Conservation (phyloP, 2,329 filamentous ascomycete genomes). For the Teratosphaeria epicoccoides region DNA sequence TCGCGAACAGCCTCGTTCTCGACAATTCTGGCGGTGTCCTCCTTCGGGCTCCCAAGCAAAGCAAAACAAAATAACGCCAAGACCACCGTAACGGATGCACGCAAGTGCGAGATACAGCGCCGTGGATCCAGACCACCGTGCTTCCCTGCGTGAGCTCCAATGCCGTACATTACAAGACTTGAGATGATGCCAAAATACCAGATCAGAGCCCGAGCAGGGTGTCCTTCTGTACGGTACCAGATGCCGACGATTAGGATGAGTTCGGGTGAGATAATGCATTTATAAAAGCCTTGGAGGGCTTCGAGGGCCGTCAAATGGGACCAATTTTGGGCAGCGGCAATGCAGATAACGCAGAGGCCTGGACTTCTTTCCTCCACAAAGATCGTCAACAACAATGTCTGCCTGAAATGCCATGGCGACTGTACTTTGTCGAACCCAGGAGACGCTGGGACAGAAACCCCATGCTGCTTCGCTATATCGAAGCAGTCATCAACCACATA, state of each 20-base stretch:
- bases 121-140: constrained; percentile 18
- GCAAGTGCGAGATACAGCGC: constrained; percentile 21
- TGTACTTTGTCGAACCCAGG: neutral
- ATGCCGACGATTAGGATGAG: constrained; percentile 27
- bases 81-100: constrained; percentile 16
- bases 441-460: neutral
- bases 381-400: neutral
- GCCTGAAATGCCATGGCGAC: neutral
- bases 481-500: neutral
- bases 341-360: constrained; percentile 20
- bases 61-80: constrained; percentile 20
- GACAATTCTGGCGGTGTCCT: constrained; percentile 21
- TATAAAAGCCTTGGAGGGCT: constrained; percentile 29
- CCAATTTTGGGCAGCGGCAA: constrained; percentile 25
- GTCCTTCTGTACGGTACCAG: constrained; percentile 28
- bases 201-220: constrained; percentile 26
- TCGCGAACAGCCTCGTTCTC: constrained; percentile 23
- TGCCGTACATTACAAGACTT: constrained; percentile 10
- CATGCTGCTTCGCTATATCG: neutral
- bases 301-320: constrained; percentile 27
- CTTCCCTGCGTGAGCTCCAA: constrained; percentile 16
- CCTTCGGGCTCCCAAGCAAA: constrained; percentile 19
- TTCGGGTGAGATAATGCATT: constrained; percentile 28
- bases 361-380: constrained; percentile 1
- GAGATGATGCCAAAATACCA: constrained; percentile 27